A percentile compares a stretch with the other conserved stretches of the same genome.
phyloP scores from a whole-genome alignment of 2,329 filamentous ascomycete genomes.

The Daldinia eschscholtzii region DNA sequence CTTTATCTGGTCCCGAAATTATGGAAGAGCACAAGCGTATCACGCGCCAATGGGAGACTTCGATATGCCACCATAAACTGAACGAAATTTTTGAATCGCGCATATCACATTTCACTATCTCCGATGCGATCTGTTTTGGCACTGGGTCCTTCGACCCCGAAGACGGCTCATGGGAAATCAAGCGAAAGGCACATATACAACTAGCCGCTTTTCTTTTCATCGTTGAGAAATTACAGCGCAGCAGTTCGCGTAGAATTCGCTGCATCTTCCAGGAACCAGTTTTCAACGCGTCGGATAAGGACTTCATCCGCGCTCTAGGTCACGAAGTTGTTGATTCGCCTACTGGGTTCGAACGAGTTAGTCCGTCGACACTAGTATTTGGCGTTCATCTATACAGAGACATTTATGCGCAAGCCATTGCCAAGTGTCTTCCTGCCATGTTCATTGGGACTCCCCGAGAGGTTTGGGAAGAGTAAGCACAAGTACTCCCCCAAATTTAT shows the following conservation, averaged over 20 bases:
- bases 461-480: slow-evolving; percentile 64
- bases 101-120: slow-evolving; percentile 46
- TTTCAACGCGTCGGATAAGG: slow-evolving; percentile 62
- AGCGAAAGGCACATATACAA: slow-evolving; percentile 64
- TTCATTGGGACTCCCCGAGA: slow-evolving; percentile 69
- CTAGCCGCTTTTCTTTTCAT: slow-evolving; percentile 65
- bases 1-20: slow-evolving; percentile 45
- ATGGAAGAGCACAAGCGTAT: slow-evolving; percentile 45
- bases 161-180: slow-evolving; percentile 60
- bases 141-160: slow-evolving; percentile 67
- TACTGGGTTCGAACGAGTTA: slow-evolving; percentile 63
- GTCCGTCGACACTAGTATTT: slow-evolving; percentile 66
- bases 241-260: slow-evolving; percentile 52
- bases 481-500: no score
- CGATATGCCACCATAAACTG: slow-evolving; percentile 53
- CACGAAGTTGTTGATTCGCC: slow-evolving; percentile 66
- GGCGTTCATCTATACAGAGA: slow-evolving; percentile 71
- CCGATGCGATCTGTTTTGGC: slow-evolving; percentile 66
- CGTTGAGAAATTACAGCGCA: slow-evolving; percentile 51
- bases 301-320: slow-evolving; percentile 68
- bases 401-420: slow-evolving; percentile 66
- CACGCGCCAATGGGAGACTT: slow-evolving; percentile 46
- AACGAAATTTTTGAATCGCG: slow-evolving; percentile 52
- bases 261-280: slow-evolving; percentile 68
- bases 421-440: slow-evolving; percentile 61